Percentiles rank a stretch among this genome's conserved stretches.
Conservation (phyloP, 495 filamentous ascomycete species). For the Terfezia boudieri region DNA sequence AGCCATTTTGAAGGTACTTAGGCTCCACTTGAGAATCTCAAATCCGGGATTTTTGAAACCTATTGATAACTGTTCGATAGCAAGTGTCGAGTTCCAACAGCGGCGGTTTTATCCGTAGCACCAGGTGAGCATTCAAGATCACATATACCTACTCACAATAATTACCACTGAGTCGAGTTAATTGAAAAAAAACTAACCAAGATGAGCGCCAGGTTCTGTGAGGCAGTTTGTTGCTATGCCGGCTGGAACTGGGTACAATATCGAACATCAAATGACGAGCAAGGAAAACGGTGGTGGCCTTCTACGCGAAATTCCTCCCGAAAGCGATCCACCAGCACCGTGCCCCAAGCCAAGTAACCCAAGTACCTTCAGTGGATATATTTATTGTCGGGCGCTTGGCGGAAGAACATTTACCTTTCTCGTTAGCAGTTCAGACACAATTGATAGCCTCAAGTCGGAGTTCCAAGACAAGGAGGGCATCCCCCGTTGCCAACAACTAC, state of each 20-base stretch:
- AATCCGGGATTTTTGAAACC: no score
- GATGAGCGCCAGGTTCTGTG: slow-evolving; percentile 10
- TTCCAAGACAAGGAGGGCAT: slow-evolving; percentile 15
- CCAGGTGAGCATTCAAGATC: background rate
- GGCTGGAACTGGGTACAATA: slow-evolving; percentile 24
- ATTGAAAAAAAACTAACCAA: background rate
- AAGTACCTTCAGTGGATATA: background rate
- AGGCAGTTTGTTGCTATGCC: slow-evolving; percentile 27
- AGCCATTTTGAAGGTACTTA: no score
- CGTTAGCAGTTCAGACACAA: background rate
- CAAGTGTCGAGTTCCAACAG: no score
- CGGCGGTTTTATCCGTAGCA: slow-evolving; percentile 1
- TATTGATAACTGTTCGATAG: no score
- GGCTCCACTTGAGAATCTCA: no score
- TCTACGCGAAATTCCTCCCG: slow-evolving; percentile 27
- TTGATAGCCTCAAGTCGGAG: slow-evolving; percentile 15
- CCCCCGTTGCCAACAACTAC: background rate
- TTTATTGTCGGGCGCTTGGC: slow-evolving; percentile 16
- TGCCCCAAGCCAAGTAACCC: no score
- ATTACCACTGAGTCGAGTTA: slow-evolving; percentile 10
- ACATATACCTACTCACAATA: slow-evolving; percentile 7
- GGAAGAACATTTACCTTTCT: slow-evolving; percentile 10
- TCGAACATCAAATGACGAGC: slow-evolving; percentile 29
- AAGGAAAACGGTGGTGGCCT: slow-evolving; percentile 25
- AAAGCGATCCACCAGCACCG: background rate